Conservation (phyloP, 2,329 filamentous ascomycete genomes). For the Botrytis galanthina region DNA sequence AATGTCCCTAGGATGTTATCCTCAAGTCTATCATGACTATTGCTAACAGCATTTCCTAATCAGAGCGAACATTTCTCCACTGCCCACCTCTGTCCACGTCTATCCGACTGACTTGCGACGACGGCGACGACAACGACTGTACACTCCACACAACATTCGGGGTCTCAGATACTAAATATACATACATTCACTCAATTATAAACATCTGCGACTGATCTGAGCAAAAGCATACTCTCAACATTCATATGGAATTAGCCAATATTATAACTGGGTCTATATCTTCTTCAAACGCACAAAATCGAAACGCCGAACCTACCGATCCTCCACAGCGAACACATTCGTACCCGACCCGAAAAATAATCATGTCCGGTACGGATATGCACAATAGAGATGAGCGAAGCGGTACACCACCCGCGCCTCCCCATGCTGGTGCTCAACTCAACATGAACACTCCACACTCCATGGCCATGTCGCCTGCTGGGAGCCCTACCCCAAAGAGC, state of each 20-base stretch:
- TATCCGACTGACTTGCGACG: constrained; percentile 34
- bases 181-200: constrained; percentile 12
- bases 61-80: constrained; percentile 27
- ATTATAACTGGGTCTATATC: constrained; percentile 29
- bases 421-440: constrained; percentile 30
- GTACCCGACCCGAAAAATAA: constrained; percentile 35
- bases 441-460: constrained; percentile 32
- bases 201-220: constrained; percentile 23
- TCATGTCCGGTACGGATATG: constrained; percentile 31
- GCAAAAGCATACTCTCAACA: constrained; percentile 15
- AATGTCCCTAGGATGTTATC: constrained; percentile 27
- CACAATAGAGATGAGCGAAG: constrained; percentile 31
- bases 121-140: constrained; percentile 30
- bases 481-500: constrained; percentile 58
- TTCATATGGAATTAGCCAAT: constrained; percentile 31
- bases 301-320: constrained; percentile 27
- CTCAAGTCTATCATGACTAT: constrained; percentile 24
- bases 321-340: constrained; percentile 29
- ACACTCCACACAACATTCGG: constrained; percentile 22
- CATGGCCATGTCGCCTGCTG: constrained; percentile 36
- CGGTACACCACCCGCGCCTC: constrained; percentile 34
- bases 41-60: constrained; percentile 27
- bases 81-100: constrained; percentile 29
- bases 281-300: constrained; percentile 33
- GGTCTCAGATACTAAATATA: constrained; percentile 17